Evolutionary conservation across 106 monocot genomes (phyloP), one percentile per base, ranked within the genome.

Genomic region (Allium fistulosum): DNA sequence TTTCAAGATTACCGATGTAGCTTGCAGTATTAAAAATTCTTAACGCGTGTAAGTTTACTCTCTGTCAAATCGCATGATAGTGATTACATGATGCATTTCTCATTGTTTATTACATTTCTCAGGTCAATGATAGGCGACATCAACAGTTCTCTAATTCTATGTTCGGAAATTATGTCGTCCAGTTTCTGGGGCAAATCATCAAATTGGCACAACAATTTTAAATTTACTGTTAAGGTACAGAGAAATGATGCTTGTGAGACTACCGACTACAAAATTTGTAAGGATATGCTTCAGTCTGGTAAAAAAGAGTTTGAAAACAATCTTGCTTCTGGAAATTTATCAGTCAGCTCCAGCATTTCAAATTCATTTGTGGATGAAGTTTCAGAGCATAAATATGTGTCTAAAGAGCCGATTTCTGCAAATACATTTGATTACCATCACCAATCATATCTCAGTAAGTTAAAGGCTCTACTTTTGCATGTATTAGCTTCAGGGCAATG

Each of bases 401-500:
- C 13, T 15, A 17, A 77, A 17, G 70, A 48, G 63, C 51, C 60
- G 58, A 1, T 28, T 28, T 45, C 59, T 51, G 48, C 53, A 26
- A 13, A 53, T 55, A 16, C 50, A 55, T 53, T 14, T 22, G 51
- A 49, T 67, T 28, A n/a, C n/a, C n/a, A n/a, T n/a, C 13, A 48
- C 72, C 26, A 72, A 28, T 27, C 53, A 17, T 62, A 53, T 60
- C 78, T 73, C 26, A 56, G 68, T 56, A 78, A 78, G 62, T 68
- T 78, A 68, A 72, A 62, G 60, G 72, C 72, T 62, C 48, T 78
- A 53, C 67, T 66, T 57, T 62, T 78, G 53, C 78, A 78, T 68
- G 68, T 78, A 48, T 67, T 78, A 55, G 78, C 78, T 49, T 61
- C 78, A 48, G 78, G 61, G 57, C 72, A 78, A 48, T 78, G 78